phyloP scores from a whole-genome alignment of 1,284 basidiomycete genomes.

The Moesziomyces aphidis region DNA sequence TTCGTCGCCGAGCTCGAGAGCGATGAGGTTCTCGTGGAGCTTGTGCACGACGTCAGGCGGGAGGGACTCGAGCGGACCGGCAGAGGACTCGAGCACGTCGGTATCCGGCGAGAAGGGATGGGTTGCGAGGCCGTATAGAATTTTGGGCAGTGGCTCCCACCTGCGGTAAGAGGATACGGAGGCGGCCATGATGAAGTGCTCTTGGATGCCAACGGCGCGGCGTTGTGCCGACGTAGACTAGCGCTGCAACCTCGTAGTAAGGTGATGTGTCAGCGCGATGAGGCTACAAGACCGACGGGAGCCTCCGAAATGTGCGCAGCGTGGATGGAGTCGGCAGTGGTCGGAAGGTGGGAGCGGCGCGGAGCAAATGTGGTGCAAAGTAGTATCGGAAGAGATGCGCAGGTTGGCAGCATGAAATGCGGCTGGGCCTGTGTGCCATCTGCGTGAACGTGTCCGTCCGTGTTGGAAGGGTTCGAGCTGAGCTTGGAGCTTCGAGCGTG shows the following conservation, averaged over 20 bases:
- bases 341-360: too few relatives aligned
- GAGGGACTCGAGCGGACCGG: slow-evolving; percentile 30
- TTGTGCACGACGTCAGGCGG: slow-evolving; percentile 26
- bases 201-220: not conserved
- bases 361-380: too few relatives aligned
- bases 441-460: too few relatives aligned
- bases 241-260: too few relatives aligned
- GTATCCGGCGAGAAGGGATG: slow-evolving; percentile 58
- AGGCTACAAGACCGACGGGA: too few relatives aligned
- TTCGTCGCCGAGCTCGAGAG: slow-evolving; percentile 82
- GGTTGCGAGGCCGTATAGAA: slow-evolving; percentile 59
- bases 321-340: too few relatives aligned
- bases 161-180: slow-evolving; percentile 29
- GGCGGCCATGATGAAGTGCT: slow-evolving; percentile 16
- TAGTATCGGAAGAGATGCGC: too few relatives aligned
- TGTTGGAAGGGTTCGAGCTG: too few relatives aligned
- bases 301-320: too few relatives aligned
- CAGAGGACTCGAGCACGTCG: slow-evolving; percentile 47
- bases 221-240: not conserved
- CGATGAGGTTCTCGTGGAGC: slow-evolving; percentile 57
- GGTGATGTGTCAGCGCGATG: too few relatives aligned
- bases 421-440: too few relatives aligned
- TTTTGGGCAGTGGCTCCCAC: slow-evolving; percentile 62
- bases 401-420: too few relatives aligned
- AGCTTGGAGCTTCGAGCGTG: not conserved